Conservation (phyloP, 2,329 filamentous ascomycete genomes). For the Beauveria australis region DNA sequence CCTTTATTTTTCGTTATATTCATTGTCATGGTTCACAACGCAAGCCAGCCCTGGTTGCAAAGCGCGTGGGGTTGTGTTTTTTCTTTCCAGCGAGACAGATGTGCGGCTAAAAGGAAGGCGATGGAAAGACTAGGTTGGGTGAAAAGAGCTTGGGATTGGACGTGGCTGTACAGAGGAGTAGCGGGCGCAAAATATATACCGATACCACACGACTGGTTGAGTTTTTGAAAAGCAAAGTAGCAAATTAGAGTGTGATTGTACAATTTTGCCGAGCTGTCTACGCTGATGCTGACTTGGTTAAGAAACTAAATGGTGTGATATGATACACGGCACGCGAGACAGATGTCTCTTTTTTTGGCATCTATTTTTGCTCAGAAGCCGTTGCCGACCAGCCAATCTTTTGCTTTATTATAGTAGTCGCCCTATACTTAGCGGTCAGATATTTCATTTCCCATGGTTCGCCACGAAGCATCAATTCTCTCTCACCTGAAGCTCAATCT, state of each 20-base stretch:
- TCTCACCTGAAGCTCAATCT: constrained; percentile 66
- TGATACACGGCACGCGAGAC: constrained; percentile 7
- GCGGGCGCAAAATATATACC: constrained; percentile 16
- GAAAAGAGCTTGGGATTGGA: constrained; percentile 5
- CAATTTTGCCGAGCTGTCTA: constrained; percentile 4
- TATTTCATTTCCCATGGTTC: too few relatives aligned
- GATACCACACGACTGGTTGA: constrained; percentile 18
- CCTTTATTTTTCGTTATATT: background rate
- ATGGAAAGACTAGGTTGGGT: background rate
- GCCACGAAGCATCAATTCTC: background rate
- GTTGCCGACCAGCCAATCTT: constrained; percentile 25
- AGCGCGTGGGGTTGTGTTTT: background rate
- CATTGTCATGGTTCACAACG: constrained; percentile 1
- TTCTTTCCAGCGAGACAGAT: background rate
- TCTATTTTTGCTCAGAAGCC: constrained; percentile 24
- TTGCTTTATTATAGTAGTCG: constrained; percentile 21
- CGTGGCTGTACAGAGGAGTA: constrained; percentile 18
- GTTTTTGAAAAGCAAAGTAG: background rate
- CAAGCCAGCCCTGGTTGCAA: background rate
- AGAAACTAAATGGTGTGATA: background rate
- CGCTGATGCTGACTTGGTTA: constrained; percentile 2
- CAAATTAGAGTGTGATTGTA: constrained; percentile 8
- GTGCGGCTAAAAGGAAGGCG: constrained; percentile 12
- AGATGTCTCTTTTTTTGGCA: background rate
- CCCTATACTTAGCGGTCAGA: constrained; percentile 22